Percentiles rank a stretch among this genome's conserved stretches.
These are phyloP conservation scores for Coniochaeta sp. DNA, from an alignment of 2,329 filamentous ascomycete genomes.

Conservation along the genomic window DNA sequence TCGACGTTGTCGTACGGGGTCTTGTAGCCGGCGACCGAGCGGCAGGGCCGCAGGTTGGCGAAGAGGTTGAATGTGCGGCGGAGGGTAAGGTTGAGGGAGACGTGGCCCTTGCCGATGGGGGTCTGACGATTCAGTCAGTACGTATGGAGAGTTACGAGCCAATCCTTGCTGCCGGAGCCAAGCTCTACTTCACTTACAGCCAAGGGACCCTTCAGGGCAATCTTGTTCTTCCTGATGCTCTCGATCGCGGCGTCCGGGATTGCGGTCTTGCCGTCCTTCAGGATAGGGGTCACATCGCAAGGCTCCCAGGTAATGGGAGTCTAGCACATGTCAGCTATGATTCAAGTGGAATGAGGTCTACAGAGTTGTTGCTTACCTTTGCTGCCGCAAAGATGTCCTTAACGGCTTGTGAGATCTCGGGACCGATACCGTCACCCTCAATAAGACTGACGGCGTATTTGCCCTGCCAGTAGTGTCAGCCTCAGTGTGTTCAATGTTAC, in stretches of 20 bases:
- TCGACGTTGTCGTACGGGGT: slow-evolving; percentile 96
- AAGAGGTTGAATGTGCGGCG: slow-evolving; percentile 99
- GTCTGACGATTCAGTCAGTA: slow-evolving; percentile 46
- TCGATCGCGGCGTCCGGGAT: slow-evolving; percentile 90
- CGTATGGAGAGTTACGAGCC: not conserved
- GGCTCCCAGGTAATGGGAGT: slow-evolving; percentile 94
- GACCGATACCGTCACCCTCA: slow-evolving; percentile 97
- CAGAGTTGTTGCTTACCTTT: slow-evolving; percentile 52
- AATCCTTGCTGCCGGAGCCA: not conserved
- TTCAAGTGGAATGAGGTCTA: not conserved
- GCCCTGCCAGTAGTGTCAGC: slow-evolving; percentile 47
- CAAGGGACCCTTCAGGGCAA: slow-evolving; percentile 95
- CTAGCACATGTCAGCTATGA: slow-evolving; percentile 37
- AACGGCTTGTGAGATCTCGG: slow-evolving; percentile 94
- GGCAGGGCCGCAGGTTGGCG: slow-evolving; percentile 96
- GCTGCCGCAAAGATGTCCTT: slow-evolving; percentile 98
- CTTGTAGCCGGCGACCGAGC: slow-evolving; percentile 95
- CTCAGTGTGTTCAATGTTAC: slow-evolving; percentile 14
- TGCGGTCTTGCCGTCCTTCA: slow-evolving; percentile 92
- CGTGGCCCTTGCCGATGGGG: slow-evolving; percentile 96
- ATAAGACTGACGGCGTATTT: slow-evolving; percentile 96
- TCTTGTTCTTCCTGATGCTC: slow-evolving; percentile 91
- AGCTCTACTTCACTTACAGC: slow-evolving; percentile 53
- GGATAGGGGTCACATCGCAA: slow-evolving; percentile 86
- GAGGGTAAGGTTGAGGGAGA: slow-evolving; percentile 97